A percentile compares a stretch with the other conserved stretches of the same genome.
These are phyloP conservation scores for Colletotrichum sp. DNA, from an alignment of 2,329 filamentous ascomycete genomes.

Conservation along the genomic window DNA sequence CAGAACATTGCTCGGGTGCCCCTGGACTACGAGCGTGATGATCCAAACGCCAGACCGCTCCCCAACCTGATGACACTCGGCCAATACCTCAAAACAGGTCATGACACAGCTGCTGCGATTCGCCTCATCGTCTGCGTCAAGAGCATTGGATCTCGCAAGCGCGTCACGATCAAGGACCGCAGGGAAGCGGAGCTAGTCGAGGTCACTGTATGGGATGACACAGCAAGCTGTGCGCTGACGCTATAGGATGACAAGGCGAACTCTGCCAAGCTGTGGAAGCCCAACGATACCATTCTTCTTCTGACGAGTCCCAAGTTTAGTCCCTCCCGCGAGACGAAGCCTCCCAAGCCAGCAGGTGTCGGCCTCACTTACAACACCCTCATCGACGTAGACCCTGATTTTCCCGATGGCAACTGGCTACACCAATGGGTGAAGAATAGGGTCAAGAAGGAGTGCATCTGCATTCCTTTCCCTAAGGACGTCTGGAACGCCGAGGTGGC, in stretches of 20 bases:
- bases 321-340: not conserved
- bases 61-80: constrained; percentile 61
- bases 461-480: constrained; percentile 49
- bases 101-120: constrained; percentile 49
- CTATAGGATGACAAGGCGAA: constrained; percentile 57
- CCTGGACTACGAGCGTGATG: constrained; percentile 39
- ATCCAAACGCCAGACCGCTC: constrained; percentile 27
- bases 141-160: constrained; percentile 58
- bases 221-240: constrained; percentile 55
- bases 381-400: constrained; percentile 60
- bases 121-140: constrained; percentile 64
- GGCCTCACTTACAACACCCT: constrained; percentile 46
- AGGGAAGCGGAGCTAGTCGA: constrained; percentile 44
- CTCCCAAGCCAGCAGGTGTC: constrained; percentile 23
- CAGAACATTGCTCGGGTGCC: constrained; percentile 45
- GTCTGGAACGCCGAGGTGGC: constrained; percentile 40
- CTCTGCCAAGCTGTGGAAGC: constrained; percentile 47
- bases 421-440: constrained; percentile 51
- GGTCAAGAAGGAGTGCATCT: constrained; percentile 54
- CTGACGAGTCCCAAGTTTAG: constrained; percentile 46
- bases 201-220: constrained; percentile 63
- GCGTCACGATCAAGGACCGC: constrained; percentile 34
- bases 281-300: constrained; percentile 54
- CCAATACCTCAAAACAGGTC: constrained; percentile 57
- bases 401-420: constrained; percentile 59